Evolutionary conservation across 306 rosid genomes (phyloP), one percentile per base, ranked within the genome.

Genomic region (Dryas alaskensis): DNA sequence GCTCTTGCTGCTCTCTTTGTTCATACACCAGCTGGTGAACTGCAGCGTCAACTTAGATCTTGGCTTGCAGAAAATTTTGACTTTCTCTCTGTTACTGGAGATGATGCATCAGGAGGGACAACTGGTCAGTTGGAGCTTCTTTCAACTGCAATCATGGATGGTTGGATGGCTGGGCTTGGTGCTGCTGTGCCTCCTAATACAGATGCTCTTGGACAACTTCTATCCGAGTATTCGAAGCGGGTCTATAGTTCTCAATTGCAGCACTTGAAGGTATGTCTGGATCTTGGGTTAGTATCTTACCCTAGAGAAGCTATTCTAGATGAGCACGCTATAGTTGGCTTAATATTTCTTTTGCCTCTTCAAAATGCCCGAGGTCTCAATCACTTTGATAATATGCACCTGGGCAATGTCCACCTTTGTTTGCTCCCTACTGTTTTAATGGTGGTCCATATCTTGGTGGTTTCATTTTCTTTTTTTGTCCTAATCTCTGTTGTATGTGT

Each of bases 141-240:
- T 84, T 94, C 98, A 80, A 94, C 98, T 77, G 97, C 98, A 73
- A 89, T 91, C 78, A 94, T 94, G 98, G 98, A 94, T 84, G 97
- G 98, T 78, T 94, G 98, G 97, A 94, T 92, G 92, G 98, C 96
- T 67, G 98, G 97, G 77, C 96, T 94, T 73, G 96, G 98, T 82
- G 98, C 97, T 76, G 98, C 98, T 22, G 61, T 88, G 73, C 97
- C 97, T 86, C 97, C 96, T 31, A 73, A 81, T 31, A 91, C 98
- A 16, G 98, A 94, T 84, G 98, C 98, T 68, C 94, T 91, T 78
- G 98, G 98, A 73, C 96, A 91, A 87, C 91, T 94, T 80, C 81
- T 94, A 67, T 88, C 87, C 49, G 92, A 88, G 81, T 91, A 94
- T 86, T 88, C 96, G 3, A 94, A 94, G 78, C 91, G 92, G 57